Conservation (phyloP, 768 basidiomycete genomes). For the Russula ochroleuca region DNA sequence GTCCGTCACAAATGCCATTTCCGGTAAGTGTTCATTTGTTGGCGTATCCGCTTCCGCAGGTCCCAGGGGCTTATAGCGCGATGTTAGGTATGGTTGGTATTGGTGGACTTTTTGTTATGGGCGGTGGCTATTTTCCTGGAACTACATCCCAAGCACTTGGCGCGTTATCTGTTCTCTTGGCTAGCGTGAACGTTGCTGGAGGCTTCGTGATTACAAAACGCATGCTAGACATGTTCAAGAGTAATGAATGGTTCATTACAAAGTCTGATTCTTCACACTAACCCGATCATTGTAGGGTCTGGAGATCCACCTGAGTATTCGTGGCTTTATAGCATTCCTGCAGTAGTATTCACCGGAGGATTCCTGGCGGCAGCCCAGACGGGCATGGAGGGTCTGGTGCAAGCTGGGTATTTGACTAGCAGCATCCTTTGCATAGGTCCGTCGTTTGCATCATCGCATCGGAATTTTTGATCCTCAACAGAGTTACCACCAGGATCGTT, state of each 20-base stretch:
- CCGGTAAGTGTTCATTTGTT: slow-evolving; percentile 45
- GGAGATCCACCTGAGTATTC: slow-evolving; percentile 86
- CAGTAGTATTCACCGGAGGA: slow-evolving; percentile 75
- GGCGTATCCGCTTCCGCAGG: not conserved
- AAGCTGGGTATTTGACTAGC: slow-evolving; percentile 82
- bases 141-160: slow-evolving; percentile 78
- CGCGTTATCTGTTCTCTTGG: slow-evolving; percentile 78
- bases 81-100: slow-evolving; percentile 65
- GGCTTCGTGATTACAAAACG: slow-evolving; percentile 88
- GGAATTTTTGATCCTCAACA: not conserved
- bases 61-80: slow-evolving; percentile 4
- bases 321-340: slow-evolving; percentile 78
- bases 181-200: slow-evolving; percentile 83
- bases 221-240: slow-evolving; percentile 92
- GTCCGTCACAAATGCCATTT: slow-evolving; percentile 88
- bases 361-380: slow-evolving; percentile 79
- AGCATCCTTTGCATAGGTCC: slow-evolving; percentile 82
- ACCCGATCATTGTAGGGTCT: slow-evolving; percentile 45
- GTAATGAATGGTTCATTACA: slow-evolving; percentile 40
- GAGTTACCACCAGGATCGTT: slow-evolving; percentile 52
- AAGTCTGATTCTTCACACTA: not conserved
- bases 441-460: slow-evolving; percentile 6
- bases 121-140: slow-evolving; percentile 77
- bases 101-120: slow-evolving; percentile 88
- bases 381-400: slow-evolving; percentile 80